Evolutionary conservation across 257 asterid species (phyloP), one percentile per base, ranked within the genome.

Genomic region (Solanum tarijense): DNA sequence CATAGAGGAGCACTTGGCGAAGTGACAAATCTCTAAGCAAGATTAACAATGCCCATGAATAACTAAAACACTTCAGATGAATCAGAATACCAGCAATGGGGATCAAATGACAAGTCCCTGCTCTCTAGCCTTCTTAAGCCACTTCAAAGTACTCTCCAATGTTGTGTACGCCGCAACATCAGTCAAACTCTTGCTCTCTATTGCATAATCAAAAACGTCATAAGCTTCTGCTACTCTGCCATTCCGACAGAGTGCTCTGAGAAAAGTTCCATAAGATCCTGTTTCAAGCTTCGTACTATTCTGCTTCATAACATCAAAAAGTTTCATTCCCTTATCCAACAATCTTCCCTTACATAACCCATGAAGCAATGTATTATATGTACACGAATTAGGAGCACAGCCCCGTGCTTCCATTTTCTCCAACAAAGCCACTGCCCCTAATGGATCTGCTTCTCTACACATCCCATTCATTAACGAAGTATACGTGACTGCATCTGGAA

Each of bases 401-500:
- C 98, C 99, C 72, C 90, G 90, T 29, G 36, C 89, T 75, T 97
- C 95, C 99, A 97, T 97, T 92, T 95, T 95, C 90, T 89, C 92
- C 89, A 97, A 90, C 91, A 95, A 92, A 27, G 91, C 88, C 89
- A 97, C 60, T 9, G 98, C 99, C 58, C 96, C 98, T 91, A 91
- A 86, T 0, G 95, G 92, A 91, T 95, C 93, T 46, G 96, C 93
- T 89, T 94, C 96, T 87, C 99, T 89, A 92, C 98, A 96, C 99
- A 97, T 91, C 21, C 99, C 99, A 88, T 95, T 97, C 99, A 97
- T 97, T 91, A 97, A 90, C 0, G 99, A 97, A 84, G 99, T 95
- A 86, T 97, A 97, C 11, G 98, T 95, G 85, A 94, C 91, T 7
- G 94, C 96, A 90, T 97, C 98, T 0, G 99, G 98, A 29, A 90